Evolutionary conservation across 2,329 filamentous ascomycete species (phyloP), one percentile per base, ranked within the genome.

Genomic region (Diaporthe helianthi): DNA sequence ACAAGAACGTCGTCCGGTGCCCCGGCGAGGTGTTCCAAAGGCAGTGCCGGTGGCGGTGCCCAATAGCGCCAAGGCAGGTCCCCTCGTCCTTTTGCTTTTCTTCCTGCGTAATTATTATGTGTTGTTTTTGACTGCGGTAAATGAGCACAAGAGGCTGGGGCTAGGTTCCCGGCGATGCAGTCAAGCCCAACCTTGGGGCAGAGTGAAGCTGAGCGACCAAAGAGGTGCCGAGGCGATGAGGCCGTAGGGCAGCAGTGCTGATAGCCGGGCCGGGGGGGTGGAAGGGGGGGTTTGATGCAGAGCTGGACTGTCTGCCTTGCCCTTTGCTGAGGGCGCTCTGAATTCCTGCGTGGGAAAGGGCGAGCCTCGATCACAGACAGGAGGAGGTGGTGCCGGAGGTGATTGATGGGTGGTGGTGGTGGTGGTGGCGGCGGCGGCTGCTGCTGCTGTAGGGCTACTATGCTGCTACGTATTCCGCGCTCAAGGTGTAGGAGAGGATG

Each of bases 111-210:
- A 6, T 38, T 38, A 15, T 38, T 38, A 38, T 38, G n/a, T 38
- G 12, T 38, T 38, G 36, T 38, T 17, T 38, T 22, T 41, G 51
- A 7, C 52, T 41, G 38, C 46, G 31, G 19, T 36, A 73, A 74
- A 73, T 72, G 75, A 76, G 73, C 73, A 74, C 75, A 73, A 76
- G 75, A 76, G 75, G 78, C 73, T 71, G 73, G 73, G 51, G 75
- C 76, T 76, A 75, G 75, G 73, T 73, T 73, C 76, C 73, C 74
- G 74, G 78, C 73, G 78, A 86, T 85, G 85, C 85, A 87, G 80
- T 84, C 80, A 81, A 85, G 84, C 85, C 85, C 82, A 86, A 87
- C 81, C 79, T 78, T 80, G 79, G 78, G 81, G 78, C 69, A 73
- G 73, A 52, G 73, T 71, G 69, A 74, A 69, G 19, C 53, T 58